Evolutionary conservation across 148 eudicot species (phyloP), one percentile per base, ranked within the genome.

Genomic region (Dysphania ambrosioides): DNA sequence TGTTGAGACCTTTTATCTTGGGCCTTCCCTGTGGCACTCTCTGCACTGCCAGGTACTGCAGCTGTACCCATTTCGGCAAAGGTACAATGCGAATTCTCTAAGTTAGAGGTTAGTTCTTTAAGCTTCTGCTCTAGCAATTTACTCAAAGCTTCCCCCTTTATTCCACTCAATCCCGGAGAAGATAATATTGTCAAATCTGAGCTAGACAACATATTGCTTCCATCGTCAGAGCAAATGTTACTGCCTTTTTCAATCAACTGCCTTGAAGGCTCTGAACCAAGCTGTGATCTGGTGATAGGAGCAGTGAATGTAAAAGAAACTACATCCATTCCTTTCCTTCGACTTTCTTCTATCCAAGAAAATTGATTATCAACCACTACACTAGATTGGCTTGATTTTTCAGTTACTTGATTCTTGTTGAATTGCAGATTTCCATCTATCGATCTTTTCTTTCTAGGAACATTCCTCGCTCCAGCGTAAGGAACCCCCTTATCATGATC

Each of bases 261-360:
- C 57, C 75, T 79, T 3, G 82, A 77, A 29, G 75, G 63, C 66
- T 83, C 90, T 44, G 78, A 72, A 42, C 75, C 79, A 68, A 76
- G 85, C 31, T 71, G 30, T 36, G 89, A 78, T 59, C 93, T 79
- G 16, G 87, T 78, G 79, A 92, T 78, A 51, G 99, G 99, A 84
- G 99, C 77, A 53, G 86, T 90, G 79, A 95, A 95, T 24, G 99
- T 92, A 75, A 95, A 95, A 66, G 99, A 95, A 82, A 95, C 87
- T 77, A 95, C 92, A 82, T 90, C 97, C 71, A 79, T 83, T 71
- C 88, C 92, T 70, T 87, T 87, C 75, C 82, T 89, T 69, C 83
- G 80, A 77, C 78, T 83, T 61, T 88, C 97, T 82, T 88, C 92
- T 59, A 73, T 73, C 85, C 86, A 78, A 72, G 72, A 47, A 61